phyloP scores from a whole-genome alignment of 441 rosid genomes.

The Manihot esculenta region DNA sequence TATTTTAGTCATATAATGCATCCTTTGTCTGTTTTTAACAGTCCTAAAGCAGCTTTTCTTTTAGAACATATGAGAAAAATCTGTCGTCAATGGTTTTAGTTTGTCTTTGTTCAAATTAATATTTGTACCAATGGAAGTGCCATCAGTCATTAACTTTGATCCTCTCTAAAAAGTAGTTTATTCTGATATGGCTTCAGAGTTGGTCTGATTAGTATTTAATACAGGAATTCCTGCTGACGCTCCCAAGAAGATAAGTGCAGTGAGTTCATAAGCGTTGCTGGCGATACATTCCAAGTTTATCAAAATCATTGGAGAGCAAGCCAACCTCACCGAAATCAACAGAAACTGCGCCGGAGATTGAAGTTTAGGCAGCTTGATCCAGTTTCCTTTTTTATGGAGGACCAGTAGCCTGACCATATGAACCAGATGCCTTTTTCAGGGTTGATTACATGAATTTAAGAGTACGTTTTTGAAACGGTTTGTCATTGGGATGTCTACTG shows the following conservation, averaged over 20 bases:
- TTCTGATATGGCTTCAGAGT: background rate
- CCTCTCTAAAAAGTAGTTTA: background rate
- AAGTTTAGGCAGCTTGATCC: conserved; percentile 53
- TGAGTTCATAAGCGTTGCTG: conserved; percentile 94
- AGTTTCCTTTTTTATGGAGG: background rate
- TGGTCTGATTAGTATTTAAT: conserved; percentile 21
- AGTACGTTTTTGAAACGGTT: background rate
- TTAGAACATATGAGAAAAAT: background rate
- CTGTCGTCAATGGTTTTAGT: background rate
- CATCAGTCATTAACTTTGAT: background rate
- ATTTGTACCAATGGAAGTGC: background rate
- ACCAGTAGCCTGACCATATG: conserved; percentile 5
- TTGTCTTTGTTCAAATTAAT: background rate
- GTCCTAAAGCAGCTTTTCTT: background rate
- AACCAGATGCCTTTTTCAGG: background rate
- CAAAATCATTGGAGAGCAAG: conserved; percentile 32
- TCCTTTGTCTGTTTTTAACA: background rate
- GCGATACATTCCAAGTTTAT: conserved; percentile 66
- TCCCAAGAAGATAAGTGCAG: conserved; percentile 88
- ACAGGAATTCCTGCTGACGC: conserved; percentile 69
- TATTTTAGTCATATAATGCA: too few species aligned
- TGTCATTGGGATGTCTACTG: background rate
- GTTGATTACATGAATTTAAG: background rate
- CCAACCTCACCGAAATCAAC: conserved; percentile 29
- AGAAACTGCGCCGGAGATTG: conserved; percentile 39